Conservation (phyloP, 805 yeast species). For the Saturnispora gosingensis region DNA sequence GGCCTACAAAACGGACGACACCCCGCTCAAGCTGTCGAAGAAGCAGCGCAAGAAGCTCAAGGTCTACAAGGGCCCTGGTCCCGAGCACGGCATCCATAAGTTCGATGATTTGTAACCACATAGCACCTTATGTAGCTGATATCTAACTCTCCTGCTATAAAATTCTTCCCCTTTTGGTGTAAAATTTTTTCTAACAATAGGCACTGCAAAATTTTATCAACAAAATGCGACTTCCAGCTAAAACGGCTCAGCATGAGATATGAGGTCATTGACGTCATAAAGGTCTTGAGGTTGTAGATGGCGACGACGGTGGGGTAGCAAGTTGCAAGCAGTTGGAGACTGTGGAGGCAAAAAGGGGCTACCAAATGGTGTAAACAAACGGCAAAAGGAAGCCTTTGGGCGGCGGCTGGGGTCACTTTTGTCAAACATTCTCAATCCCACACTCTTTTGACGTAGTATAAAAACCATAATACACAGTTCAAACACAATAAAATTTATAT, state of each 20-base stretch:
- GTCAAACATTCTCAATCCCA: background rate
- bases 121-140: background rate
- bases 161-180: background rate
- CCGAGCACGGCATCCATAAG: slow-evolving; percentile 54
- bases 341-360: background rate
- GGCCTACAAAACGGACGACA: slow-evolving; percentile 16
- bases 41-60: slow-evolving; percentile 27
- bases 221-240: background rate
- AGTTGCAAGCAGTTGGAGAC: background rate
- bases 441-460: background rate
- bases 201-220: background rate
- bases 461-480: background rate
- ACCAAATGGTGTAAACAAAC: background rate
- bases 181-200: background rate
- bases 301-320: background rate
- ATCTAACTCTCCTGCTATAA: background rate
- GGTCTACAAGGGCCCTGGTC: slow-evolving; percentile 37
- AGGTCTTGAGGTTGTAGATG: background rate
- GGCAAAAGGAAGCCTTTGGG: no score
- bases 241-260: background rate
- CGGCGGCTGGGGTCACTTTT: no score
- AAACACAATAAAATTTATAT: background rate
- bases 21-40: slow-evolving; percentile 12
- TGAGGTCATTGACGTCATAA: background rate
- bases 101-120: slow-evolving; percentile 40